Evolutionary conservation across 2,329 filamentous ascomycete species (phyloP), one percentile per base, ranked within the genome.

Genomic region (Coleophoma crateriformis): DNA sequence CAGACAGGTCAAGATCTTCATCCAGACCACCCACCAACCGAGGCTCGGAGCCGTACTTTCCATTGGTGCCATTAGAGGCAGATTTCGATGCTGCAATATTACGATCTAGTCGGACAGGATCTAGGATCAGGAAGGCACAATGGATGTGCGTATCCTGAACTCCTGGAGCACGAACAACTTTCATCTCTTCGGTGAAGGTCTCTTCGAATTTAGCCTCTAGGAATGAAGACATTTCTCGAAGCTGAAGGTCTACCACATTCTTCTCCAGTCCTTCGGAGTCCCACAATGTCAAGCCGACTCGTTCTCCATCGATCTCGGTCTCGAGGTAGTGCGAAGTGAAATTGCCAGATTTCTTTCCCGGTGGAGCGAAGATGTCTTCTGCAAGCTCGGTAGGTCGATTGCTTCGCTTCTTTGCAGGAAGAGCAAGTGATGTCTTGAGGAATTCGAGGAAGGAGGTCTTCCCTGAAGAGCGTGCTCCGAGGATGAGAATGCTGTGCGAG

Each of bases 361-460:
- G 61, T 22, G 59, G 61, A 12, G 71, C 74, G 50, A 81, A 71
- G 45, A 84, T 78, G 49, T 88, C 84, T 20, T 82, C 64, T 17
- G 53, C 53, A 27, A 64, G 54, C 64, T 66, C 62, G 45, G 58
- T 51, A 20, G 60, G 61, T 46, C 58, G 44, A 70, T 70, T 49
- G 33, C 55, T 50, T 55, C 85, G 83, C 71, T 95, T 95, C 70
- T 87, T 88, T 7, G 84, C 71, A n/a, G 90, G 89, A 48, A 94
- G 76, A 15, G 88, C 87, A 47, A 97, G 78, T 1, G 92, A 87
- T 46, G 84, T 88, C 71, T 90, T 90, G 59, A 99, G 83, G 65
- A 99, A 97, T 58, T 96, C 89, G 64, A 99, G 85, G 70, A 99
- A 96, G 1, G 90, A 96, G 0, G 91, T 95, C 74, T 99, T 99